A percentile compares a stretch with the other conserved stretches of the same genome.
phyloP scores from a whole-genome alignment of 164 flowering plant species.

The Taxillus chinensis region DNA sequence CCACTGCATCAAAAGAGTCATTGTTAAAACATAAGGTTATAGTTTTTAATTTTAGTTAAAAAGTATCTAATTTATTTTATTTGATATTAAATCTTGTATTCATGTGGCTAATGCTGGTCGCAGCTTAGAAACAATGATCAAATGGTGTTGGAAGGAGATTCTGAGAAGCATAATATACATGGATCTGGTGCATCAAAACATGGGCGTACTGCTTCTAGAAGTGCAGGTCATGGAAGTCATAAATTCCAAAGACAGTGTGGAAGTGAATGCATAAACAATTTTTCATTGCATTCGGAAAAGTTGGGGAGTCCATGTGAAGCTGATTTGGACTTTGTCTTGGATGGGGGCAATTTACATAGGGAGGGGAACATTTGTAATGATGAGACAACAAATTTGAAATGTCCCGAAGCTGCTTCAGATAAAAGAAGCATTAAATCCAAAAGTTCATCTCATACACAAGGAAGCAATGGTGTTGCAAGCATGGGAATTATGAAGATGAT shows the following conservation, averaged over 20 bases:
- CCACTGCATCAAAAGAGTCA: constrained; percentile 17
- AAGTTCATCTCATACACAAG: constrained; percentile 21
- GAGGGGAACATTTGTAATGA: constrained; percentile 9
- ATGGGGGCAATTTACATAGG: constrained; percentile 13
- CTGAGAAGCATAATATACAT: constrained; percentile 9
- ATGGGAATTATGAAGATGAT: constrained; percentile 31
- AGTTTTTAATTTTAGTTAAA: background rate
- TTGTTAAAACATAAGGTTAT: constrained; percentile 36
- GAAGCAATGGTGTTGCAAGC: constrained; percentile 18
- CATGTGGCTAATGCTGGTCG: constrained; percentile 7
- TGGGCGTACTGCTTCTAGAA: constrained; percentile 19
- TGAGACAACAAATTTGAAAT: constrained; percentile 14
- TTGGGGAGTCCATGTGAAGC: constrained; percentile 14
- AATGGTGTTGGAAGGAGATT: constrained; percentile 18
- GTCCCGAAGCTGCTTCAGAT: constrained; percentile 15
- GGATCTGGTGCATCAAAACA: constrained; percentile 6
- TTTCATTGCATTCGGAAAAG: constrained; percentile 14
- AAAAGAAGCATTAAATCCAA: constrained; percentile 22
- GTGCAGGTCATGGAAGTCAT: constrained; percentile 18
- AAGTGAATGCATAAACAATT: constrained; percentile 15
- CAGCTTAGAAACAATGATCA: constrained; percentile 25
- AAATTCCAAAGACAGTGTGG: constrained; percentile 16
- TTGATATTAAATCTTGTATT: background rate
- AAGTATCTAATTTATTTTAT: background rate
- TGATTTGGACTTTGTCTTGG: constrained; percentile 9